These are phyloP conservation scores for Bothriochloa decipiens DNA, from an alignment of 176 grass and related monocot species.

Conservation along the genomic window DNA sequence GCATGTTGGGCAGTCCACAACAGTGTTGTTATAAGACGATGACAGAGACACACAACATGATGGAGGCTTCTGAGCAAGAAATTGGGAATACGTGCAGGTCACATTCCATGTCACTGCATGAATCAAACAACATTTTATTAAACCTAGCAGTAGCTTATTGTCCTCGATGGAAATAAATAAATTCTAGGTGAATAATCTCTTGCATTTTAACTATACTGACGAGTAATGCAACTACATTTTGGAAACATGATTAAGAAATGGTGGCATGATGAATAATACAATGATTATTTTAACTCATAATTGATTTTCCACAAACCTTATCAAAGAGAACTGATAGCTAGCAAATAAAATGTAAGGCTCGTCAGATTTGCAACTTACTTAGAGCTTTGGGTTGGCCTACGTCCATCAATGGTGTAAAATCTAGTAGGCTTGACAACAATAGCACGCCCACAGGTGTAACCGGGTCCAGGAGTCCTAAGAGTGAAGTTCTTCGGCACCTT, in stretches of 20 bases:
- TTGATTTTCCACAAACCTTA: not conserved
- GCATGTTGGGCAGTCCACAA: constrained; percentile 89
- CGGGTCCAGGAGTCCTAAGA: constrained; percentile 76
- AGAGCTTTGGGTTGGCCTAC: constrained; percentile 74
- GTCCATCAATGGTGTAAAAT: constrained; percentile 59
- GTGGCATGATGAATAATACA: constrained; percentile 16
- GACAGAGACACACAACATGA: constrained; percentile 95
- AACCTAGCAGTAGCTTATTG: not conserved
- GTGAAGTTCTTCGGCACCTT: constrained; percentile 78
- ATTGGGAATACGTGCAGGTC: constrained; percentile 93
- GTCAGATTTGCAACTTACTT: constrained; percentile 62
- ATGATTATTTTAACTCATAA: too few relatives aligned
- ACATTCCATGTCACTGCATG: constrained; percentile 93
- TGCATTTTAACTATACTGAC: not conserved
- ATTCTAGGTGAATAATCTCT: not conserved
- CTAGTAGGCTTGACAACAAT: constrained; percentile 61
- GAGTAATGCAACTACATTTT: constrained; percentile 3
- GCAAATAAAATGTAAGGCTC: constrained; percentile 25
- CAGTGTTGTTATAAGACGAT: constrained; percentile 82
- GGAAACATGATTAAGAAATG: not conserved
- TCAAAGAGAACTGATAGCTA: not conserved
- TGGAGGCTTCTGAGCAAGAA: constrained; percentile 85
- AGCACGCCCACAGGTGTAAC: constrained; percentile 72
- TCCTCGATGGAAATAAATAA: not conserved
- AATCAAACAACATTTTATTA: constrained; percentile 9